Evolutionary conservation across 75 land plant genomes (phyloP).

Genomic region (Cupressus sempervirens): DNA sequence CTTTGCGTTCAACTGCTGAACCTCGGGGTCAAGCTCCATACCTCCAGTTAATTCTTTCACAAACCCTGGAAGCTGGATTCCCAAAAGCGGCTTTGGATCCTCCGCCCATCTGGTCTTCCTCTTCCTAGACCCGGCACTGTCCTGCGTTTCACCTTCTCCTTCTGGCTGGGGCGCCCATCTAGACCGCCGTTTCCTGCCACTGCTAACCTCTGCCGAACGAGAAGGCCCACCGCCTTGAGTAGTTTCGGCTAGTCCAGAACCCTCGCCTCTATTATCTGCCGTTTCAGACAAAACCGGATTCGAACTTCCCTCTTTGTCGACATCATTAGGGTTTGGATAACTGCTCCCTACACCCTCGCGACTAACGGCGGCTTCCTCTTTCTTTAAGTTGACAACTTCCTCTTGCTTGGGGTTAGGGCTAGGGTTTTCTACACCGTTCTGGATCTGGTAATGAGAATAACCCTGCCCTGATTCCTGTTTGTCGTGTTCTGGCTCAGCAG

Average conservation of each 20-base stretch:
- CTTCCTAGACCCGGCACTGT: slow-evolving; percentile 6
- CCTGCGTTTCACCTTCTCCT: slow-evolving; percentile 1
- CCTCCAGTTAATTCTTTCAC: slow-evolving; percentile 1
- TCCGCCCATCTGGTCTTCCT: slow-evolving; percentile 34
- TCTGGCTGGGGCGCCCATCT: slow-evolving; percentile 87
- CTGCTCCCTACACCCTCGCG: background rate
- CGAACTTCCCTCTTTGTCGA: background rate
- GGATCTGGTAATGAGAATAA: background rate
- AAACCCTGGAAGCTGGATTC: slow-evolving; percentile 36
- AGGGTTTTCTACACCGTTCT: background rate
- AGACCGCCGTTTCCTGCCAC: slow-evolving; percentile 57
- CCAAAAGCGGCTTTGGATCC: slow-evolving; percentile 18
- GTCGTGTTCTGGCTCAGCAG: background rate
- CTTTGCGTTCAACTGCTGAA: slow-evolving; percentile 22
- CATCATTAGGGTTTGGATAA: background rate
- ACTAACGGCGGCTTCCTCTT: background rate
- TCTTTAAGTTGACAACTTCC: background rate
- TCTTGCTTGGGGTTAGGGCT: background rate
- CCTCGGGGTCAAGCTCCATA: slow-evolving; percentile 24
- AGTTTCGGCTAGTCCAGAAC: slow-evolving; percentile 3
- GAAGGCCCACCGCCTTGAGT: slow-evolving; percentile 22
- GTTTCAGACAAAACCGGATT: slow-evolving; percentile 3
- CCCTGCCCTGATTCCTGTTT: background rate
- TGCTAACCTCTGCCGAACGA: slow-evolving; percentile 46
- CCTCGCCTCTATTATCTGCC: background rate